Percentiles rank a stretch among this genome's conserved stretches.
These are phyloP conservation scores for Neospora caninum DNA, from an alignment of 169 alveolate genomes.

Conservation along the genomic window DNA sequence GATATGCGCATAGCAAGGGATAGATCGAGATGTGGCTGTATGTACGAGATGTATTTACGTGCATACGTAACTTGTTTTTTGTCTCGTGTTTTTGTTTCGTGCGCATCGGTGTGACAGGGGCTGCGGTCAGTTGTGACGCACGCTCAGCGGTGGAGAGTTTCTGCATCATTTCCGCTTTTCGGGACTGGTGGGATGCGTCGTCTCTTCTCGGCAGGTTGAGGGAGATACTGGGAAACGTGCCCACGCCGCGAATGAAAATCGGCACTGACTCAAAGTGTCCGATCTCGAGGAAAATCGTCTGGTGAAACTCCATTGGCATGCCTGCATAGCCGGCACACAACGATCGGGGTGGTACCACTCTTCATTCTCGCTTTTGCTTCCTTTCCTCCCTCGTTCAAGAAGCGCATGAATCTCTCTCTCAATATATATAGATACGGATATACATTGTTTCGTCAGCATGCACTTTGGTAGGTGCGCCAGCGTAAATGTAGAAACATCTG, in stretches of 20 bases:
- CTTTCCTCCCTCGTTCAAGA: too few species aligned
- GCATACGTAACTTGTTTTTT: neutral
- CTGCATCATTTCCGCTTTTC: neutral
- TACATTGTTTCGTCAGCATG: too few species aligned
- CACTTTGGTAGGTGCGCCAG: too few species aligned
- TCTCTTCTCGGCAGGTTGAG: constrained; percentile 85
- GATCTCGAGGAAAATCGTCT: constrained; percentile 87
- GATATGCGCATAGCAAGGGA: neutral
- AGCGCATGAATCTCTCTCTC: too few species aligned
- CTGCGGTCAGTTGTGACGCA: too few species aligned
- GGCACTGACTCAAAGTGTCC: constrained; percentile 92
- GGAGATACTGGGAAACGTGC: constrained; percentile 88
- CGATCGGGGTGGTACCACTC: too few species aligned
- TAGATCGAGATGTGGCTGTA: neutral
- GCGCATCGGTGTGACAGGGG: neutral
- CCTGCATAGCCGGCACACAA: constrained; percentile 42
- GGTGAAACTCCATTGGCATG: constrained; percentile 70
- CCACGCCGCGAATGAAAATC: constrained; percentile 87
- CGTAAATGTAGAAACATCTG: too few species aligned
- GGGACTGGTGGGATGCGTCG: constrained; percentile 25
- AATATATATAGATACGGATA: too few species aligned
- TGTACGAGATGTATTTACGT: neutral
- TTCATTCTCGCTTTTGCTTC: too few species aligned
- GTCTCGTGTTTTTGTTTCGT: neutral
- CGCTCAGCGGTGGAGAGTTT: neutral